Conservation (phyloP, 2,329 filamentous ascomycete species). For the Thielaviopsis ethacetica region DNA sequence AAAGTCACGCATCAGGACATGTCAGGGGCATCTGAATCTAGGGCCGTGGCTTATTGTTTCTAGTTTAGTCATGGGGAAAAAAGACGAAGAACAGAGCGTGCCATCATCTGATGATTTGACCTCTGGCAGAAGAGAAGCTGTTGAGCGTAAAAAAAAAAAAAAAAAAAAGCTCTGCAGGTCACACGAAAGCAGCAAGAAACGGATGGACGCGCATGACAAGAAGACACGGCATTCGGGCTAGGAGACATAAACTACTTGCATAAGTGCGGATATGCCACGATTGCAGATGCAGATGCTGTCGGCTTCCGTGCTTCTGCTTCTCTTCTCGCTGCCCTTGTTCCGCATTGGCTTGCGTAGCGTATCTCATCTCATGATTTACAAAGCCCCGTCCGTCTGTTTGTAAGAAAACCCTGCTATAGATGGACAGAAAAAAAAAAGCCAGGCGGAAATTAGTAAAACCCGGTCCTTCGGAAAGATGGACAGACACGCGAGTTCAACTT, state of each 20-base stretch:
- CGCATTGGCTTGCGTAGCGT: too few species aligned
- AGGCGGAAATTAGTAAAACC: background rate
- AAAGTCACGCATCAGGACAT: background rate
- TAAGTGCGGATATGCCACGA: background rate
- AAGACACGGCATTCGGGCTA: background rate
- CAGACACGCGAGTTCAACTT: background rate
- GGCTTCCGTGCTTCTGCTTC: background rate
- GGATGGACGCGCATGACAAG: background rate
- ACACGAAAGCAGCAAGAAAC: background rate
- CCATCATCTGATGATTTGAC: background rate
- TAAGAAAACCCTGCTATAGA: too few species aligned
- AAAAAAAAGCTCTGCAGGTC: background rate
- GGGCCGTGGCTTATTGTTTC: too few species aligned
- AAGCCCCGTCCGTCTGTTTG: too few species aligned
- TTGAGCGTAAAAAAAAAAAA: background rate
- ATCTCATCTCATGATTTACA: too few species aligned
- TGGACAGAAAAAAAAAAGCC: background rate
- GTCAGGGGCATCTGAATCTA: background rate
- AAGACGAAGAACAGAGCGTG: background rate
- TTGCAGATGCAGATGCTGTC: background rate
- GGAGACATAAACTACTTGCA: background rate
- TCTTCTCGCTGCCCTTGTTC: background rate
- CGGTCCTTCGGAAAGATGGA: background rate
- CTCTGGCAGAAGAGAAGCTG: too few species aligned
- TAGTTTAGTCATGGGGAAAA: background rate